Evolutionary conservation across 495 filamentous ascomycete genomes (phyloP).

Genomic region (Annulohypoxylon bovei): DNA sequence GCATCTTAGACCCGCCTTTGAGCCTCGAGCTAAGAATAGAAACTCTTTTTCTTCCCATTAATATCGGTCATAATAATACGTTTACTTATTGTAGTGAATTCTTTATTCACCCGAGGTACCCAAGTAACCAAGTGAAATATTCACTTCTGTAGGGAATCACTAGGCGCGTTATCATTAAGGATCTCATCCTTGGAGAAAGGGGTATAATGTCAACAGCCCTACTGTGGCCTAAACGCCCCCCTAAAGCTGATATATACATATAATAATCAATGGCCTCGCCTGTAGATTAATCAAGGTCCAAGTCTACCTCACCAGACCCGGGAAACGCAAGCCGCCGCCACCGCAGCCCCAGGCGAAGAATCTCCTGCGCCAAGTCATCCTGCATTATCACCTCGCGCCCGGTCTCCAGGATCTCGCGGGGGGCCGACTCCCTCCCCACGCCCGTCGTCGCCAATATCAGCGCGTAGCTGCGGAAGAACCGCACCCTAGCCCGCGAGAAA

Average conservation of each 20-base stretch:
- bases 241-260: background rate
- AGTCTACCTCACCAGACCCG: background rate
- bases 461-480: conserved; percentile 16
- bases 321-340: conserved; percentile 22
- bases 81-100: background rate
- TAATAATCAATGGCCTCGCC: background rate
- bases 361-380: conserved; percentile 15
- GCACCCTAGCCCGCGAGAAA: conserved; percentile 19
- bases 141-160: too few species aligned
- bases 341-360: conserved; percentile 12
- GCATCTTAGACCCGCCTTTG: background rate
- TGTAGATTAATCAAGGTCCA: background rate
- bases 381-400: background rate
- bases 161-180: too few species aligned
- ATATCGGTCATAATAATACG: background rate
- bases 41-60: background rate
- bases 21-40: background rate
- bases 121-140: background rate
- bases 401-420: conserved; percentile 15
- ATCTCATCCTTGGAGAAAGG: too few species aligned
- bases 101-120: background rate
- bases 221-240: too few species aligned
- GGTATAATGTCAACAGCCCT: too few species aligned
- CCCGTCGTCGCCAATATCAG: conserved; percentile 21
- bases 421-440: conserved; percentile 2